Evolutionary conservation across 73 alveolate genomes (phyloP).

Genomic region (Tetrahymena elliotti): DNA sequence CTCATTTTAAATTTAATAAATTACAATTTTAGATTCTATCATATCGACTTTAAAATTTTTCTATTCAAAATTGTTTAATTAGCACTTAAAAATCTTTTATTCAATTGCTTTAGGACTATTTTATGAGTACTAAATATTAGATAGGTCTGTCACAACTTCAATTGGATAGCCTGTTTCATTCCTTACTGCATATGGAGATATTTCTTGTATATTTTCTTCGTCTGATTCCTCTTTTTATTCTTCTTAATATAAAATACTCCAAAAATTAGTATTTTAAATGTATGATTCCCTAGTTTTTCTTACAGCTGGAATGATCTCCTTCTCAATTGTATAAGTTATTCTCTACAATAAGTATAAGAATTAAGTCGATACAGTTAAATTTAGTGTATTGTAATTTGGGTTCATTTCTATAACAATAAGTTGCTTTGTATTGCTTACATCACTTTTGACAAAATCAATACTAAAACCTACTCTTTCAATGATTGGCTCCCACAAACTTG

Average conservation of each 20-base stretch:
- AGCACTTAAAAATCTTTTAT: background rate
- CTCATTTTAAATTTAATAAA: background rate
- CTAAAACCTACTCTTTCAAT: conserved; percentile 6
- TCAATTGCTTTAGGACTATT: background rate
- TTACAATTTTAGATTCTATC: background rate
- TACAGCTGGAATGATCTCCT: background rate
- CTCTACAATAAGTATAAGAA: background rate
- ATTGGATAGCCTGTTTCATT: conserved; percentile 9
- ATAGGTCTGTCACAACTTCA: background rate
- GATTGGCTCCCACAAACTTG: conserved; percentile 22
- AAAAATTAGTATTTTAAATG: background rate
- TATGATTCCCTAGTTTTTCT: background rate
- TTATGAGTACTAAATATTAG: background rate
- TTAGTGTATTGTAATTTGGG: background rate
- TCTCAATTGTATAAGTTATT: background rate
- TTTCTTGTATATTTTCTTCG: background rate
- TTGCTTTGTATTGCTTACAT: background rate
- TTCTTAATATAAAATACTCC: background rate
- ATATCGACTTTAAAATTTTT: background rate
- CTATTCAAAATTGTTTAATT: background rate
- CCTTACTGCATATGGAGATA: conserved; percentile 29
- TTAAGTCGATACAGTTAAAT: background rate
- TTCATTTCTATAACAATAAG: conserved; percentile 4
- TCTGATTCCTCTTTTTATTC: background rate
- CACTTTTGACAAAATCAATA: conserved; percentile 1